Base-by-base conservation (phyloP, 495 filamentous ascomycete species). In the Talaromyces borbonicus region DNA sequence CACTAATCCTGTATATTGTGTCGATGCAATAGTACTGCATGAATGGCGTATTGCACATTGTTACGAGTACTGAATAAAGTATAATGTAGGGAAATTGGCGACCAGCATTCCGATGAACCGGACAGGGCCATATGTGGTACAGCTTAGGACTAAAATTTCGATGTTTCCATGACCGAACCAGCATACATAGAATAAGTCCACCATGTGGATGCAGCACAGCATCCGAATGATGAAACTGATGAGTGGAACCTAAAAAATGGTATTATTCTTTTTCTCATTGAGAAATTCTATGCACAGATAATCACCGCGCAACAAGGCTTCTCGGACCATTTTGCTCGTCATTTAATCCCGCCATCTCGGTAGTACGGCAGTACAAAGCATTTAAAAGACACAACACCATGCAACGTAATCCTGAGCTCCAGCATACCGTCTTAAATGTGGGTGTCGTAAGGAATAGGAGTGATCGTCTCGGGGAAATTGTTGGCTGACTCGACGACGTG, bases 361-460 rank as follows among this genome's bases (percentile, higher is more conserved):
- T 56, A 57, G 58, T n/a, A n/a, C n/a, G n/a, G n/a, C n/a, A n/a
- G 55, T 58, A 54, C 63, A 66, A 49, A 23, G 32, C 19, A 46
- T 25, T n/a, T 19, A 63, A 62, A 62, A 61, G 62, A 57, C 57
- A 70, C 65, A 67, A 68, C 68, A 62, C 57, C 65, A 66, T 60
- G 66, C 65, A 65, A 61, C 57, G 63, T 56, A n/a, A n/a, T n/a
- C n/a, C n/a, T n/a, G n/a, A n/a, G n/a, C n/a, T n/a, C n/a, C n/a
- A n/a, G n/a, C 16, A 38, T 20, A 22, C 11, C 19, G 26, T 69
- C n/a, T 84, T 90, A 98, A 64, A 97, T 97, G 54, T 88, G 90
- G 57, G 92, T 98, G 79, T 96, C 92, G 79, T 96, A 98, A 61
- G 90, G 72, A 55, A 96, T 78, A 36, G 92, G 88, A 35, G 81